A percentile compares a stretch with the other conserved stretches of the same genome.
Conservation (phyloP, 768 basidiomycete species). For the Astraeus odoratus region DNA sequence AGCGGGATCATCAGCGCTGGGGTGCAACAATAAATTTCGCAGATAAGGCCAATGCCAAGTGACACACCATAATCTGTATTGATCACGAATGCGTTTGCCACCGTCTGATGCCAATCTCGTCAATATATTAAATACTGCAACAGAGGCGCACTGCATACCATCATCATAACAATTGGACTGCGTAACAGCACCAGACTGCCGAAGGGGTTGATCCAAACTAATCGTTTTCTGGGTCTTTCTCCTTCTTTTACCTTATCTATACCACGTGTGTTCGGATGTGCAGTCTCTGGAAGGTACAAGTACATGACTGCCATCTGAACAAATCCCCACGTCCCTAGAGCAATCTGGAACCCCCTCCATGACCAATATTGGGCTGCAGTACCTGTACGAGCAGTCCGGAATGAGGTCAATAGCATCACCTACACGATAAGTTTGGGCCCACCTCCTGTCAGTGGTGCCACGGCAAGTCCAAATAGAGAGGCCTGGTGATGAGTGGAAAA, state of each 20-base stretch:
- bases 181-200: constrained; percentile 42
- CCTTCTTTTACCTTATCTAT: constrained; percentile 36
- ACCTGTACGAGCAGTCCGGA: constrained; percentile 24
- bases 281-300: constrained; percentile 58
- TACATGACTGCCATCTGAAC: constrained; percentile 34
- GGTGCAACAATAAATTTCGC: background rate
- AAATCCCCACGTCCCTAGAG: constrained; percentile 35
- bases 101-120: constrained; percentile 32
- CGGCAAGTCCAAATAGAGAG: constrained; percentile 49
- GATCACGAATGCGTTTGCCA: constrained; percentile 29
- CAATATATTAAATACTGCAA: constrained; percentile 14
- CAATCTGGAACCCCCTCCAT: constrained; percentile 55
- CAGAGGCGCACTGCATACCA: constrained; percentile 34
- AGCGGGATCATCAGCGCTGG: constrained; percentile 49
- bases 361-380: constrained; percentile 51
- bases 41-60: background rate
- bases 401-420: background rate
- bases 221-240: constrained; percentile 14
- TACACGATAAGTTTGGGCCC: background rate
- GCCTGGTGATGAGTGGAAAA: constrained; percentile 25
- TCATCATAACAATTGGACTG: constrained; percentile 50
- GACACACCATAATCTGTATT: constrained; percentile 31
- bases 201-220: constrained; percentile 56
- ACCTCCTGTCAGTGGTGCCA: constrained; percentile 58
- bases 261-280: constrained; percentile 50